Base-by-base conservation (phyloP, 2,329 filamentous ascomycete species). In the Clarireedia sp. region DNA sequence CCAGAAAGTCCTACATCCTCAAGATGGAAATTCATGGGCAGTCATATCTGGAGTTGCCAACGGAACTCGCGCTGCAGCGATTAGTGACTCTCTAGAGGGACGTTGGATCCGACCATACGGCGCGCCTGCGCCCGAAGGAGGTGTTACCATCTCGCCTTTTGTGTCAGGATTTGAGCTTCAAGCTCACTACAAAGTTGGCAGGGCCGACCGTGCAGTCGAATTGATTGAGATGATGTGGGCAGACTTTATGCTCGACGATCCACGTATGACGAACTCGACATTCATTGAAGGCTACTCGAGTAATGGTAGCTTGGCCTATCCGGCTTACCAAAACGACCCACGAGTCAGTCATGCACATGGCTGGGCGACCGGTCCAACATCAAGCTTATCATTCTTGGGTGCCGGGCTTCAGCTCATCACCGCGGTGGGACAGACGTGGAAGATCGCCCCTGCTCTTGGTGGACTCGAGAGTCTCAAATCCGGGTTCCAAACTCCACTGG, bases 111-210 rank as follows among this genome's bases (percentile, higher is more conserved):
- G 29, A 3, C 72, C 74, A 2, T 77, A 82, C 51, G 81, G 80
- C 7, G 73, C 81, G 2, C 71, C 77, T n/a, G 70, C 74, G 1
- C 81, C 80, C 0, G 81, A 85, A 59, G 71, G 83, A 0, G 77
- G 78, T 0, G 48, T 51, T 5, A 81, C 82, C 61, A 73, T 85
- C 37, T 78, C 76, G 8, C 16, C 38, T 23, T 84, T 83, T 64
- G 78, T 81, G 51, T 76, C 76, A 8, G 78, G 75, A 14, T 78
- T 83, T 60, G 81, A 85, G 62, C 72, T 85, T 24, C 77, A 79
- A 64, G 80, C 74, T 1, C 81, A 83, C 60, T 69, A 83, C 5
- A 66, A 70, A 0, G 74, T 74, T 0, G 71, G 73, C 0, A 71
- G 75, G 56, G 65, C 80, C 1, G 64, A 69, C 7, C 75, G 80